Evolutionary conservation across 2,329 filamentous ascomycete genomes (phyloP).

Genomic region (Mycosphaerella sp.): DNA sequence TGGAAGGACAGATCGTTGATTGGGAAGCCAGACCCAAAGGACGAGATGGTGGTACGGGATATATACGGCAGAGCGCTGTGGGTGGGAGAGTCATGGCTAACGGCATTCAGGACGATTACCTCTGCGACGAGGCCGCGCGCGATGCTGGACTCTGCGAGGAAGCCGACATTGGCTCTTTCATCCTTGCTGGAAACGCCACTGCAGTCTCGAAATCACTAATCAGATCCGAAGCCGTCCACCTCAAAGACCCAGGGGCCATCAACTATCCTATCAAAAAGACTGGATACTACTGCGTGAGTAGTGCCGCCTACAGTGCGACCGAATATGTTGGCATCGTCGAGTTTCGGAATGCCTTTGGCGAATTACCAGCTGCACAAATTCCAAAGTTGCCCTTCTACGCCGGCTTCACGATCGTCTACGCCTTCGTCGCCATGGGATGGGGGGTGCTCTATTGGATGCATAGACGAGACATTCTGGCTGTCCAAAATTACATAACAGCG

Average conservation of each 20-base stretch:
- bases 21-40: conserved; percentile 56
- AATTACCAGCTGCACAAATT: conserved; percentile 91
- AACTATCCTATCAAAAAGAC: conserved; percentile 84
- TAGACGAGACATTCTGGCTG: conserved; percentile 84
- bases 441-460: conserved; percentile 94
- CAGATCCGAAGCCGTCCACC: conserved; percentile 71
- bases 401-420: conserved; percentile 87
- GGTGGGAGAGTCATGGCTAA: conserved; percentile 5
- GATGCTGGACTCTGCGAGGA: conserved; percentile 64
- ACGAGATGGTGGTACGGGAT: conserved; percentile 6
- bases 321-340: conserved; percentile 77
- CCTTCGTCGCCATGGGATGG: conserved; percentile 82
- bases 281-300: conserved; percentile 92
- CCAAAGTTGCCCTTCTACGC: conserved; percentile 97
- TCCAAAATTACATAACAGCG: conserved; percentile 98
- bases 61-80: not conserved
- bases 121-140: conserved; percentile 71
- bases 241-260: conserved; percentile 67
- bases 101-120: conserved; percentile 52
- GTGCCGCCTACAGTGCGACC: conserved; percentile 59
- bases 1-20: conserved; percentile 81
- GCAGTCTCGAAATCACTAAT: conserved; percentile 65
- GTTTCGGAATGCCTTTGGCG: conserved; percentile 93
- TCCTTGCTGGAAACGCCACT: conserved; percentile 70
- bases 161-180: conserved; percentile 76